Evolutionary conservation across 164 flowering plant species (phyloP).

Genomic region (Magnolia kwangsiensis): DNA sequence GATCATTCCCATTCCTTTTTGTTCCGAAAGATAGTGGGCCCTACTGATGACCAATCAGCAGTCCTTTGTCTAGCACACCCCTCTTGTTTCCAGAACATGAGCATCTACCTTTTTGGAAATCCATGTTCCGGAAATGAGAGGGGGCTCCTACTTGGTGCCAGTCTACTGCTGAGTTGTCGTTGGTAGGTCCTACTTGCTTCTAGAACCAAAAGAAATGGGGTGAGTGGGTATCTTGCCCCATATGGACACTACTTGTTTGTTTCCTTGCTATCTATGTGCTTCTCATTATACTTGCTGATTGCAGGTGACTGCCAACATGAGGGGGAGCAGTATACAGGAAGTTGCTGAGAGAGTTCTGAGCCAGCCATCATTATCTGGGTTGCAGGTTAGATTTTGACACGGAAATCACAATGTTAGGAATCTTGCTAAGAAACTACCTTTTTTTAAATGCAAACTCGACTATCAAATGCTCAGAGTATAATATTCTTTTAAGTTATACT

Average conservation of each 20-base stretch:
- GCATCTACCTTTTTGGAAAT: background rate
- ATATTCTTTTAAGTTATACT: background rate
- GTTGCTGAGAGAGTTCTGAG: conserved; percentile 76
- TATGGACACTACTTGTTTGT: background rate
- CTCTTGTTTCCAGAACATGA: too few relatives aligned
- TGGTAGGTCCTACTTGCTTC: background rate
- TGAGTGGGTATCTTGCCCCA: background rate
- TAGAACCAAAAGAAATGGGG: background rate
- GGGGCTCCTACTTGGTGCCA: background rate
- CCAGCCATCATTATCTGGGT: conserved; percentile 76
- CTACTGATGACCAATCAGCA: background rate
- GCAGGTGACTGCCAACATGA: conserved; percentile 93
- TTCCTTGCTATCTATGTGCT: background rate
- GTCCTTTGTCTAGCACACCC: background rate
- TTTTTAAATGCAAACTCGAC: background rate
- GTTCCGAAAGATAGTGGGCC: background rate
- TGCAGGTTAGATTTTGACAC: conserved; percentile 54
- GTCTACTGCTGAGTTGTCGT: background rate
- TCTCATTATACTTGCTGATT: conserved; percentile 13
- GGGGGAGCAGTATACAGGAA: conserved; percentile 86
- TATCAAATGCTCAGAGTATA: background rate
- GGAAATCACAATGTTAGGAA: background rate
- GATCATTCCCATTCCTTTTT: background rate
- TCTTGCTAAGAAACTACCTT: background rate
- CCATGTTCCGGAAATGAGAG: background rate